Conservation (phyloP, 208 protist genomes). For the Trypanosomatidae sp. region DNA sequence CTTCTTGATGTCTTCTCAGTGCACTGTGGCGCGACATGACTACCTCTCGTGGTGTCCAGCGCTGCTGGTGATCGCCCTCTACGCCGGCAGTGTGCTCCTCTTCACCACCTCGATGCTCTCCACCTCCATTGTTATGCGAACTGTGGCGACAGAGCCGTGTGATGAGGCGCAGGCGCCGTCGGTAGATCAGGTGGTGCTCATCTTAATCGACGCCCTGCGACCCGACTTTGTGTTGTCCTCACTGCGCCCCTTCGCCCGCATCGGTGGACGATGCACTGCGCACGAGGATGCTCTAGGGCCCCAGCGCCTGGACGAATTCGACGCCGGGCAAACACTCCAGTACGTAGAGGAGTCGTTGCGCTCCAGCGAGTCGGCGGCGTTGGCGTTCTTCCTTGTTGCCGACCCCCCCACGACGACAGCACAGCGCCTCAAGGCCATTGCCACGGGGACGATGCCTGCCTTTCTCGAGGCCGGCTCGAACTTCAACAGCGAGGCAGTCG, state of each 20-base stretch:
- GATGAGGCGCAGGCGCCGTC: conserved; percentile 11
- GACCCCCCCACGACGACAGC: conserved; percentile 97
- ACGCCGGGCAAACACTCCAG: conserved; percentile 39
- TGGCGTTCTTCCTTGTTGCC: conserved; percentile 83
- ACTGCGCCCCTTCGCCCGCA: conserved; percentile 34
- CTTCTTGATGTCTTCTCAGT: not conserved
- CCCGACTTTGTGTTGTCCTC: conserved; percentile 62
- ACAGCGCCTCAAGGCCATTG: conserved; percentile 95
- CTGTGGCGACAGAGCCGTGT: conserved; percentile 34
- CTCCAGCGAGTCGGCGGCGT: conserved; percentile 28
- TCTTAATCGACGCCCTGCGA: conserved; percentile 71
- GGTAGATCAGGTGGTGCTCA: conserved; percentile 72
- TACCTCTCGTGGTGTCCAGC: conserved; percentile 14
- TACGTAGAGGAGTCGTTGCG: conserved; percentile 61
- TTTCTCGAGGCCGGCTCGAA: conserved; percentile 95
- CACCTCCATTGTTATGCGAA: conserved; percentile 34
- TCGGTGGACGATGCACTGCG: conserved; percentile 40
- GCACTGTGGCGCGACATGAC: not conserved
- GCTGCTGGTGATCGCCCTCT: conserved; percentile 30
- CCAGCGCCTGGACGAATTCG: conserved; percentile 5
- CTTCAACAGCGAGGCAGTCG: conserved; percentile 90
- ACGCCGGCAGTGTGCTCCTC: conserved; percentile 36
- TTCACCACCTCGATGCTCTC: conserved; percentile 70
- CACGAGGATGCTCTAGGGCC: conserved; percentile 1
- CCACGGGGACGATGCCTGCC: conserved; percentile 95